Base-by-base conservation (phyloP, 148 eudicot species). In the Vaccinium vitisidaea region DNA sequence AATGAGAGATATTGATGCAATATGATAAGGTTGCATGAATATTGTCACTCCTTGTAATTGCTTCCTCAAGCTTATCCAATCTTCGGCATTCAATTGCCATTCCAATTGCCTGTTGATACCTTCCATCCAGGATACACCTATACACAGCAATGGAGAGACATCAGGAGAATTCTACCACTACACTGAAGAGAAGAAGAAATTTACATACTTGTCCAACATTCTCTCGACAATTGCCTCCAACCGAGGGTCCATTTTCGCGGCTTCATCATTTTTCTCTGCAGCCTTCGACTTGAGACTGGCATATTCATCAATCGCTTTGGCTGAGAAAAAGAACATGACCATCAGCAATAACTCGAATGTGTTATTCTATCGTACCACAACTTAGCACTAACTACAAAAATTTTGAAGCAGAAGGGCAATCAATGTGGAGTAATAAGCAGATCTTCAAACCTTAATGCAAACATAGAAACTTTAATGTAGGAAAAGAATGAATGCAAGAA, bases 151-250 rank as follows among this genome's bases (percentile, higher is more conserved):
- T 7, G 43, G 63, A 39, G 85, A 84, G 87, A 84, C 70, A 83
- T 27, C 1, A 1, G n/a, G 82, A 79, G 36, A 79, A 77, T 25
- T 75, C 25, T 46, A 59, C 18, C 58, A 5, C 46, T 16, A 54
- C 43, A 80, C 32, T 21, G 19, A 49, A 80, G 9, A 53, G 50
- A 75, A 52, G 55, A 67, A 77, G 87, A 52, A 36, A n/a, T 82
- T 30, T 15, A 76, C 95, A 74, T 94, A 97, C 98, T 97, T 97
- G 59, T 95, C 98, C 90, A 97, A 89, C 98, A 97, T 91, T 86
- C 94, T 94, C 91, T 97, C 99, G 80, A 97, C 99, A 52, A 97
- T 95, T 54, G 98, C 99, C 87, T 97, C 99, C 84, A 97, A 87
- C 85, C 98, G 91, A 79, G 98, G 94, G 83, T 97, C 99, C 86